Percentiles rank a stretch among this genome's conserved stretches.
These are phyloP conservation scores for Entomortierella chlamydospora DNA, from an alignment of 192 early-diverging fungal genomes.

Conservation along the genomic window DNA sequence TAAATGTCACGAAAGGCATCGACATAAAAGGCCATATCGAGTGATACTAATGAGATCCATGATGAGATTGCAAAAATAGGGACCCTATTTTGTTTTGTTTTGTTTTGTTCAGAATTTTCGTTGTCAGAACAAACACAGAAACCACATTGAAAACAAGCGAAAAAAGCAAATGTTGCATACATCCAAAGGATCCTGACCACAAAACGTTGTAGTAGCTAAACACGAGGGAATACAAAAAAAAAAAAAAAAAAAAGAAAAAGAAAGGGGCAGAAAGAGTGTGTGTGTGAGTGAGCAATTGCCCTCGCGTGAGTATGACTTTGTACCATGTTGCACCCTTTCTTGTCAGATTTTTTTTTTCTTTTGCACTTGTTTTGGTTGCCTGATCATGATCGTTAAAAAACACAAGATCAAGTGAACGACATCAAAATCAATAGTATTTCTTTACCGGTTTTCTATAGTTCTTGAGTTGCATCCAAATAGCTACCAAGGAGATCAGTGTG, in stretches of 20 bases:
- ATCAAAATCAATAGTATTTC: not conserved
- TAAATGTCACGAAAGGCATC: slow-evolving; percentile 93
- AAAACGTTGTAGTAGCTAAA: slow-evolving; percentile 46
- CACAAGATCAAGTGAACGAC: not conserved
- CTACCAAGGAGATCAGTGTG: slow-evolving; percentile 59
- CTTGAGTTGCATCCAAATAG: slow-evolving; percentile 70
- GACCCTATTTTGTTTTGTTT: slow-evolving; percentile 64
- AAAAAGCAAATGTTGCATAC: slow-evolving; percentile 4
- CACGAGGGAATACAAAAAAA: not conserved
- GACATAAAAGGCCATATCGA: slow-evolving; percentile 80
- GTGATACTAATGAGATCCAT: slow-evolving; percentile 76
- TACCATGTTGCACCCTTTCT: not conserved
- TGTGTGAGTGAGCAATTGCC: too few species aligned
- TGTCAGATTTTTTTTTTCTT: not conserved
- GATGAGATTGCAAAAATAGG: slow-evolving; percentile 92
- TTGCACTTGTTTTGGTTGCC: not conserved
- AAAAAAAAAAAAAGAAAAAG: slow-evolving; percentile 1
- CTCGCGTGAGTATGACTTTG: not conserved
- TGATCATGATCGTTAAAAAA: not conserved
- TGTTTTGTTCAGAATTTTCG: too few species aligned
- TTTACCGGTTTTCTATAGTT: slow-evolving; percentile 69
- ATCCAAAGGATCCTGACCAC: slow-evolving; percentile 51
- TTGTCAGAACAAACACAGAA: not conserved
- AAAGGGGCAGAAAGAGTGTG: not conserved
- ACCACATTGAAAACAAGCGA: not conserved